These are phyloP conservation scores for Candida sp. DNA, from an alignment of 1,139 yeast genomes.

Conservation along the genomic window DNA sequence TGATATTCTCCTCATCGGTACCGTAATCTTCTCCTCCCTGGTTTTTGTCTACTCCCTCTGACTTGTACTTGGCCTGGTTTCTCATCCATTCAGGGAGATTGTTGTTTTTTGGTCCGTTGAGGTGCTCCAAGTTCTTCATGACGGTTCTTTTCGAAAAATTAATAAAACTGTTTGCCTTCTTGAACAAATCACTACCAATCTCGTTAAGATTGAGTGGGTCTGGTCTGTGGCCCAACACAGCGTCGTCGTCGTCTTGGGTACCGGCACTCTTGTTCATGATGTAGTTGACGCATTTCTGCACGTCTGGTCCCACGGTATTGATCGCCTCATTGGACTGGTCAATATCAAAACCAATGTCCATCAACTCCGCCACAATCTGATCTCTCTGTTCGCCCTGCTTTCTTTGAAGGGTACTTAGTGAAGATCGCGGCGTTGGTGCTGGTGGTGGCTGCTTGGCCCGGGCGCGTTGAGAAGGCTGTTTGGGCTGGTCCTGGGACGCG, in stretches of 20 bases:
- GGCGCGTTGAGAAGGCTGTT: conserved; percentile 1
- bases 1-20: conserved; percentile 47
- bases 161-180: conserved; percentile 65
- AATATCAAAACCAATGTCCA: conserved; percentile 80
- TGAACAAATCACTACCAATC: conserved; percentile 63
- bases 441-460: conserved; percentile 4
- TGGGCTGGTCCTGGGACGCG: background rate
- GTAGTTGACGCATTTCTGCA: conserved; percentile 69
- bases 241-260: conserved; percentile 18
- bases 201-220: conserved; percentile 50
- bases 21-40: conserved; percentile 48
- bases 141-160: conserved; percentile 66
- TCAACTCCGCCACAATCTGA: conserved; percentile 64
- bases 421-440: background rate
- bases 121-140: conserved; percentile 67
- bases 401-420: background rate
- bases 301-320: conserved; percentile 56
- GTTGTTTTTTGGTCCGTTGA: conserved; percentile 38
- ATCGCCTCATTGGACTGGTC: conserved; percentile 69
- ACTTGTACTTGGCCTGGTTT: conserved; percentile 53
- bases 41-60: conserved; percentile 41
- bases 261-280: conserved; percentile 51
- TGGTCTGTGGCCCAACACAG: conserved; percentile 15
- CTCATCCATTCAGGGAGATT: conserved; percentile 84
- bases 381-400: conserved; percentile 33